Conservation (phyloP, 495 filamentous ascomycete genomes). For the Aspergillus baeticus region DNA sequence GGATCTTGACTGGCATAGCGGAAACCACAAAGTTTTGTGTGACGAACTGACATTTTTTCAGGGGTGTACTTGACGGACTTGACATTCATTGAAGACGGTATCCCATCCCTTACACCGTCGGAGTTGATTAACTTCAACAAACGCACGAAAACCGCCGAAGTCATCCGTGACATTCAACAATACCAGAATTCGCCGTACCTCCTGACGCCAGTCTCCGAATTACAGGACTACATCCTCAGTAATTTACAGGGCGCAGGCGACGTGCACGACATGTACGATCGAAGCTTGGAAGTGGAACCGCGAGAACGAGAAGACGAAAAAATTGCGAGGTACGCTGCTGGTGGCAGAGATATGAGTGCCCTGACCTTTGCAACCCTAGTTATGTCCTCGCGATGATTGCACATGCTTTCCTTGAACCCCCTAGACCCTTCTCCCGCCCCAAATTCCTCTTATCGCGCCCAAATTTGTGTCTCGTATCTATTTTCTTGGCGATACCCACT, state of each 20-base stretch:
- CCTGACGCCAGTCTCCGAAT: conserved; percentile 80
- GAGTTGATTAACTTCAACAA: conserved; percentile 98
- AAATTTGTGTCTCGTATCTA: conserved; percentile 18
- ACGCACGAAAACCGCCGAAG: conserved; percentile 94
- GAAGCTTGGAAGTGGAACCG: conserved; percentile 87
- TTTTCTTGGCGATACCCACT: conserved; percentile 22
- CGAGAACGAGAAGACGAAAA: conserved; percentile 95
- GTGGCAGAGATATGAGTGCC: conserved; percentile 37
- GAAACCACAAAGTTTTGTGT: neutral
- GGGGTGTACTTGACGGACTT: conserved; percentile 97
- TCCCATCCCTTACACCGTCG: conserved; percentile 91
- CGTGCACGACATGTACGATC: conserved; percentile 99
- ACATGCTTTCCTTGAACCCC: conserved; percentile 8
- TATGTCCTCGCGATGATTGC: conserved; percentile 36
- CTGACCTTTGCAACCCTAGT: conserved; percentile 37
- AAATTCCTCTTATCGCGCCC: conserved; percentile 9
- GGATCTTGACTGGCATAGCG: conserved; percentile 13
- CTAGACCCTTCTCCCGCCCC: conserved; percentile 17
- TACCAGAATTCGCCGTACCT: conserved; percentile 96
- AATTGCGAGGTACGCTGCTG: conserved; percentile 69
- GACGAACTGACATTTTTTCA: conserved; percentile 29
- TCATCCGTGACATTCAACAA: conserved; percentile 96
- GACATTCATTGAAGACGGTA: conserved; percentile 98
- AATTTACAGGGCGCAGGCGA: conserved; percentile 93
- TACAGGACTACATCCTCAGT: conserved; percentile 94